Base-by-base conservation (phyloP, 2,329 filamentous ascomycete species). In the Claviceps spartinae region DNA sequence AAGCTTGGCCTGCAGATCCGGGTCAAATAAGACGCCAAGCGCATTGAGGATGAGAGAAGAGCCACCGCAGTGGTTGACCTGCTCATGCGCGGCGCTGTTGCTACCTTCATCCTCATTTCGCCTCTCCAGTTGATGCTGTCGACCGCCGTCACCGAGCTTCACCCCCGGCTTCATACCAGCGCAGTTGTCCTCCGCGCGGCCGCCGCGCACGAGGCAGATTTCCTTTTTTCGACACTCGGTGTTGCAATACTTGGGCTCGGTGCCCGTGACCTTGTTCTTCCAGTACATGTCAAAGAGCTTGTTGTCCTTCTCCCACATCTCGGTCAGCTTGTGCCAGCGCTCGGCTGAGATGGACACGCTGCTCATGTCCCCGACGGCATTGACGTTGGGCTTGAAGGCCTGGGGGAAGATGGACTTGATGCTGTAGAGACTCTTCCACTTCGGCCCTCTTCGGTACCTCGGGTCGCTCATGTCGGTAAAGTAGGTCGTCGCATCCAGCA, bases 131-230 rank as follows among this genome's bases (percentile, higher is more conserved):
- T 20, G 13, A 37, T 11, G 26, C 22, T 18, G 30, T 14, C 16
- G 20, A 22, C 11, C n/a, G 24, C 11, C n/a, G 24, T n/a, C 41
- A 36, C 48, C 48, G 6, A 36, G 26, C 8, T 16, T 50, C 38
- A n/a, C 7, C 16, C 30, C 41, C 24, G 26, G 40, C 37, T 2
- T 20, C n/a, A 4, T 6, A 18, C 38, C 59, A 22, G 63, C 63
- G 60, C 77, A 78, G 59, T 76, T 77, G 58, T 75, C 70, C 62
- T 79, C 70, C 26, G 72, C 68, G 44, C 77, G 67, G 7, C 67
- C 74, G 1, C 71, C 74, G n/a, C 75, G 66, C 20, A 79, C 58
- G 55, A 70, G 66, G 57, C 77, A 81, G 9, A 81, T 72, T 59
- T 76, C 72, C 2, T 61, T 55, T 2, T 56, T 61, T 52, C 65